Base-by-base conservation (phyloP, 2,329 filamentous ascomycete species). In the Botrytis fragariae region DNA sequence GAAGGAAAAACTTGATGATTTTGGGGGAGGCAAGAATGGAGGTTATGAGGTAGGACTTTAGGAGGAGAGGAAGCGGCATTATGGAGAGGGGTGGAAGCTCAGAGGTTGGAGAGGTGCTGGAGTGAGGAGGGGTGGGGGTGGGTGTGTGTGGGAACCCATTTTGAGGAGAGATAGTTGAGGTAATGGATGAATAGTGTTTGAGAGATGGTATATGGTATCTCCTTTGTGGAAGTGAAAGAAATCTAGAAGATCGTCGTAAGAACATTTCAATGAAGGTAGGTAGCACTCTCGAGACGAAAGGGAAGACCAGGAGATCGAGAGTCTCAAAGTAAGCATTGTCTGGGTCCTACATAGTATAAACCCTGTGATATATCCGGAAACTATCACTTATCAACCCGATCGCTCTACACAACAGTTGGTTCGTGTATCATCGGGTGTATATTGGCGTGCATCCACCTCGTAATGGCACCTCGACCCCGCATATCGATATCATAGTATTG, bases 71-170 rank as follows among this genome's bases (percentile, higher is more conserved):
- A n/a, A 63, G 72, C n/a, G 73, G 73, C 70, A 74, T 74, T 60
- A 74, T 69, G 20, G 73, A 74, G 60, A 74, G 42, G 16, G 73
- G 73, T 48, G 73, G 70, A 63, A 74, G 61, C 4, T 42, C 29
- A 3, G 57, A 32, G 35, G 18, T 9, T 54, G 29, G 22, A 44
- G n/a, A n/a, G 7, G 9, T 3, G 5, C 29, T 32, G 25, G 16
- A 9, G 9, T 18, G n/a, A 25, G 70, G 35, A 32, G 62, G 10
- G 25, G 32, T 29, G 12, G 48, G 32, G n/a, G 37, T 29, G n/a
- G 48, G 32, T 22, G 48, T 39, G 45, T 67, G 45, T 54, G 45
- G 45, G n/a, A 67, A 54, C 22, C 22, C 64, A 67, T 67, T 54
- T 29, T 57, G 62, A 25, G 57, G 16, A 39, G 70, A 72, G 9